These are phyloP conservation scores for Beauveria asiatica DNA, from an alignment of 2,329 filamentous ascomycete species.

Conservation along the genomic window DNA sequence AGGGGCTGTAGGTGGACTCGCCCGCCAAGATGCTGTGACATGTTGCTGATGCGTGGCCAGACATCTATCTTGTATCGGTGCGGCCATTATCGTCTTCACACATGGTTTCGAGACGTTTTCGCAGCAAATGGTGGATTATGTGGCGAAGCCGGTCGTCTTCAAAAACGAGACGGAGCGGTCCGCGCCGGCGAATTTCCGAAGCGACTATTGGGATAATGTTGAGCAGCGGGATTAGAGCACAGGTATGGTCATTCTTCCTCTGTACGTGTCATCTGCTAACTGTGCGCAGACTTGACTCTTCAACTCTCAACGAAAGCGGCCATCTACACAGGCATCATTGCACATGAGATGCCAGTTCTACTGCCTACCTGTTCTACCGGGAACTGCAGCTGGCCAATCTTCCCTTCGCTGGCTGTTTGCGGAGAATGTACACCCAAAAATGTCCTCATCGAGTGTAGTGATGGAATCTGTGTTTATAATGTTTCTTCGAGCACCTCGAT, in stretches of 20 bases:
- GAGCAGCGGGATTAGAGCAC: constrained; percentile 16
- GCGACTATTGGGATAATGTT: constrained; percentile 28
- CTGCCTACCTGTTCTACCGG: constrained; percentile 22
- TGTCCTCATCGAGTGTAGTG: constrained; percentile 15
- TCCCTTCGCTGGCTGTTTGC: constrained; percentile 29
- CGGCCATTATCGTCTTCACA: constrained; percentile 25
- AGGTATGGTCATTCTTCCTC: neutral
- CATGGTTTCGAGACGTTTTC: constrained; percentile 32
- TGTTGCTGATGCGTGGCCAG: constrained; percentile 14
- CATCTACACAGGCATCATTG: constrained; percentile 29
- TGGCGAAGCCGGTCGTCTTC: constrained; percentile 19
- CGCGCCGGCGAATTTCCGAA: constrained; percentile 22
- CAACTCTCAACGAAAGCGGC: constrained; percentile 29
- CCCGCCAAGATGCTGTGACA: neutral
- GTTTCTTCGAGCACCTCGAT: constrained; percentile 23
- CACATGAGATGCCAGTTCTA: constrained; percentile 19
- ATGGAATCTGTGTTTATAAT: constrained; percentile 22
- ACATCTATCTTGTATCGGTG: constrained; percentile 30
- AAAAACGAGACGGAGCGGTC: constrained; percentile 13
- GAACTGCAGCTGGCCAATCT: constrained; percentile 28
- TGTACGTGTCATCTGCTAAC: neutral
- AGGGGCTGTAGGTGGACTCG: constrained; percentile 20
- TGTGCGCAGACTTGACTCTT: constrained; percentile 14
- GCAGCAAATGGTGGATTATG: constrained; percentile 28
- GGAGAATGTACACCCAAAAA: constrained; percentile 21